A percentile compares a stretch with the other conserved stretches of the same genome.
Evolutionary conservation across 352 stramenopile species (phyloP).

Genomic region (Thraustochytrium sp.): DNA sequence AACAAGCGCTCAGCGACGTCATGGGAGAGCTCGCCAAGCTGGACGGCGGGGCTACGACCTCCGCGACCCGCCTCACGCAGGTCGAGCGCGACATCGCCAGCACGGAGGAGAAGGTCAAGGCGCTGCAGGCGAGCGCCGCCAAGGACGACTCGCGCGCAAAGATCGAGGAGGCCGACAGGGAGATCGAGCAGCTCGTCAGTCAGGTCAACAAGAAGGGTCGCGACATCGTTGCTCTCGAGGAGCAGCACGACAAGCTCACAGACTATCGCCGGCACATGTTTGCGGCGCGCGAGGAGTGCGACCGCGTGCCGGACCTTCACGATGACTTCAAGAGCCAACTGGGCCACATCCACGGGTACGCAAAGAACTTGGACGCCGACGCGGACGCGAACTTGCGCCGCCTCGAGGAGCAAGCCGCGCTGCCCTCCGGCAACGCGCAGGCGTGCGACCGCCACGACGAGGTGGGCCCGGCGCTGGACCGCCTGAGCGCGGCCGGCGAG

Average conservation of each 20-base stretch:
- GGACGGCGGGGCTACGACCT: background rate
- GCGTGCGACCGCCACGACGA: background rate
- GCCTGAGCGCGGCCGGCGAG: background rate
- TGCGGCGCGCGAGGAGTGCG: background rate
- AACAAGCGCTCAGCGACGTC: background rate
- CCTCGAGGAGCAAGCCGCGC: slow-evolving; percentile 8
- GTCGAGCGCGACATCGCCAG: background rate
- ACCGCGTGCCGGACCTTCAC: background rate
- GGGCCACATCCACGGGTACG: background rate
- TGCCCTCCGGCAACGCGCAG: too few relatives aligned
- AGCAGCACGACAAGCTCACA: background rate
- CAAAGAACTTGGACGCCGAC: background rate
- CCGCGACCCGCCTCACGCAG: background rate
- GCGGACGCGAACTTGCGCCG: background rate
- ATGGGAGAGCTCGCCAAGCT: background rate
- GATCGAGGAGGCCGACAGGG: background rate
- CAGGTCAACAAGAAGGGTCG: background rate
- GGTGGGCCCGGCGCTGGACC: background rate
- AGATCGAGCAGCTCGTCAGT: background rate
- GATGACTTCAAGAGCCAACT: background rate
- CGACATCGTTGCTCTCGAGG: background rate
- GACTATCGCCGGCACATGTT: background rate
- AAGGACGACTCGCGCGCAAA: background rate
- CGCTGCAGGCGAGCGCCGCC: background rate
- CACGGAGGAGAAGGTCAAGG: background rate